phyloP scores from a whole-genome alignment of 495 filamentous ascomycete species.

The Geoglossum glabrum region DNA sequence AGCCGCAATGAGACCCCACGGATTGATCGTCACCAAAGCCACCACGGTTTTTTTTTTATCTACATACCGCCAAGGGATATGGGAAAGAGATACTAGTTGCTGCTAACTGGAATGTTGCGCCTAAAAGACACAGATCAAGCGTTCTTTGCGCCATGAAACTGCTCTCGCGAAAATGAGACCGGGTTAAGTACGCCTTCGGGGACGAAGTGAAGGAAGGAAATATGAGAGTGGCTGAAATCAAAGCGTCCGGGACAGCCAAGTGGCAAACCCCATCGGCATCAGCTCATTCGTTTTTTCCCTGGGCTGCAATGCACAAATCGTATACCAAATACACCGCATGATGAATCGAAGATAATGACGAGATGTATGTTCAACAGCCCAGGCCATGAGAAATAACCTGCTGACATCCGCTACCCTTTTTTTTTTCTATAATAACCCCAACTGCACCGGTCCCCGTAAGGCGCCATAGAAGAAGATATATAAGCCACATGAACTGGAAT shows the following conservation, averaged over 20 bases:
- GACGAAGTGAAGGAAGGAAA: background rate
- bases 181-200: background rate
- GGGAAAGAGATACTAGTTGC: background rate
- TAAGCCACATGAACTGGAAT: background rate
- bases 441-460: background rate
- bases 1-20: background rate
- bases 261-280: background rate
- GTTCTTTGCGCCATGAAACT: background rate
- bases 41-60: background rate
- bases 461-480: background rate
- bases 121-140: background rate
- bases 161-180: background rate
- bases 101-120: background rate
- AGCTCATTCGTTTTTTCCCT: background rate
- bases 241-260: background rate
- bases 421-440: background rate
- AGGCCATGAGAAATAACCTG: background rate
- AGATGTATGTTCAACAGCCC: background rate
- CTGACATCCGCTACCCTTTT: background rate
- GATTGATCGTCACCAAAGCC: background rate
- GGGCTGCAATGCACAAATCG: background rate
- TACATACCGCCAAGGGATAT: background rate
- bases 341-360: background rate
- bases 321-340: background rate
- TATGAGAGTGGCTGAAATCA: background rate